Percentiles rank a stretch among this genome's conserved stretches.
Conservation (phyloP, 805 yeast species). For the Zygotorulaspora chibaensis region DNA sequence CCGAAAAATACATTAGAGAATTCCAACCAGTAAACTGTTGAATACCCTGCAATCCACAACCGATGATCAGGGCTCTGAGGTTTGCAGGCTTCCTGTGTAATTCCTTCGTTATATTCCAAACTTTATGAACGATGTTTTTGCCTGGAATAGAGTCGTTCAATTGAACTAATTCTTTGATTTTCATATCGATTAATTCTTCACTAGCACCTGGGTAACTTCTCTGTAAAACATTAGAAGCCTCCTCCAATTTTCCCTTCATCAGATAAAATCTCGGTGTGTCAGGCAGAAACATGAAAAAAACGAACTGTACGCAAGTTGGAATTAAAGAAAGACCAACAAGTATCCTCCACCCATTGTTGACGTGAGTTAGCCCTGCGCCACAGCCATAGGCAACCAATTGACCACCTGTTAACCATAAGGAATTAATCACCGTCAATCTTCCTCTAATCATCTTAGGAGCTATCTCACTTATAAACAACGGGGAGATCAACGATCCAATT, state of each 20-base stretch:
- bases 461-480: slow-evolving; percentile 84
- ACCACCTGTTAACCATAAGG: slow-evolving; percentile 89
- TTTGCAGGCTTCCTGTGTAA: slow-evolving; percentile 71
- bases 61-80: slow-evolving; percentile 81
- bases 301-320: slow-evolving; percentile 77
- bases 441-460: slow-evolving; percentile 93
- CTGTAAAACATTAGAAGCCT: slow-evolving; percentile 62
- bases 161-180: slow-evolving; percentile 59
- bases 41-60: slow-evolving; percentile 91
- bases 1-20: slow-evolving; percentile 90
- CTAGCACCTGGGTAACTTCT: slow-evolving; percentile 62
- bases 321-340: slow-evolving; percentile 86
- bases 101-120: slow-evolving; percentile 57
- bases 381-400: slow-evolving; percentile 91
- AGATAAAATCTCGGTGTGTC: slow-evolving; percentile 93
- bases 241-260: slow-evolving; percentile 58
- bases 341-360: slow-evolving; percentile 86
- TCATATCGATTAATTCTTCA: slow-evolving; percentile 58
- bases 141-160: slow-evolving; percentile 47
- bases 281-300: slow-evolving; percentile 78
- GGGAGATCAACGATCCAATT: slow-evolving; percentile 89
- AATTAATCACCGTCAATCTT: slow-evolving; percentile 81
- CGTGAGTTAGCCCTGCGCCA: slow-evolving; percentile 77
- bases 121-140: slow-evolving; percentile 43
- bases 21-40: slow-evolving; percentile 98